Conservation (phyloP, 2,329 filamentous ascomycete species). For the Aspergillus fructus region DNA sequence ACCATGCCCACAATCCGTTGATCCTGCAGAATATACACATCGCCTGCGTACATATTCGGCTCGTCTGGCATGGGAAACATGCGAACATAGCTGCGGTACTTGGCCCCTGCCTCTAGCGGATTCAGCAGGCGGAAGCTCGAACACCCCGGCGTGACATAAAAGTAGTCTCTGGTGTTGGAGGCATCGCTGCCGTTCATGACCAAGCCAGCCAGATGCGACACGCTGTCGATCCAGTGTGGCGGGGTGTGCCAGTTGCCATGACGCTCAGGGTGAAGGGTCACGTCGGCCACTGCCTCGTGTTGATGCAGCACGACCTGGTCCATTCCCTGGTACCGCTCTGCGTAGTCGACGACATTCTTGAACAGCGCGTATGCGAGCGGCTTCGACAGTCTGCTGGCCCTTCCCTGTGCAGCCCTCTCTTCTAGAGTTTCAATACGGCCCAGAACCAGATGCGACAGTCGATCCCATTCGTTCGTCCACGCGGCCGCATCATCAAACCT, state of each 20-base stretch:
- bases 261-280: neutral
- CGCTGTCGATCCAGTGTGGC: conserved; percentile 40
- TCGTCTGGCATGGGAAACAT: conserved; percentile 32
- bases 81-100: conserved; percentile 32
- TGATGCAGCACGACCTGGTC: conserved; percentile 2
- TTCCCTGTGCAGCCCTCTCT: neutral
- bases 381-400: conserved; percentile 2
- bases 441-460: conserved; percentile 1
- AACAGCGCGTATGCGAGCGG: conserved; percentile 1
- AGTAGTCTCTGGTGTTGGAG: conserved; percentile 27
- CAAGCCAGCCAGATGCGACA: conserved; percentile 36
- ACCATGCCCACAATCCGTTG: conserved; percentile 34
- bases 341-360: conserved; percentile 9
- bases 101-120: conserved; percentile 23
- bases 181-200: conserved; percentile 31
- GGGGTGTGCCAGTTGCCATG: conserved; percentile 30
- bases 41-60: conserved; percentile 36
- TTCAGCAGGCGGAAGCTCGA: conserved; percentile 25
- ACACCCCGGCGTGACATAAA: conserved; percentile 38
- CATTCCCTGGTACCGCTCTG: conserved; percentile 6
- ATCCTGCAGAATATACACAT: conserved; percentile 41
- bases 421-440: conserved; percentile 6
- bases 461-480: conserved; percentile 3
- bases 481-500: neutral
- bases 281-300: conserved; percentile 3